Conservation (phyloP, 768 basidiomycete genomes). For the Lactifluus echinatus region DNA sequence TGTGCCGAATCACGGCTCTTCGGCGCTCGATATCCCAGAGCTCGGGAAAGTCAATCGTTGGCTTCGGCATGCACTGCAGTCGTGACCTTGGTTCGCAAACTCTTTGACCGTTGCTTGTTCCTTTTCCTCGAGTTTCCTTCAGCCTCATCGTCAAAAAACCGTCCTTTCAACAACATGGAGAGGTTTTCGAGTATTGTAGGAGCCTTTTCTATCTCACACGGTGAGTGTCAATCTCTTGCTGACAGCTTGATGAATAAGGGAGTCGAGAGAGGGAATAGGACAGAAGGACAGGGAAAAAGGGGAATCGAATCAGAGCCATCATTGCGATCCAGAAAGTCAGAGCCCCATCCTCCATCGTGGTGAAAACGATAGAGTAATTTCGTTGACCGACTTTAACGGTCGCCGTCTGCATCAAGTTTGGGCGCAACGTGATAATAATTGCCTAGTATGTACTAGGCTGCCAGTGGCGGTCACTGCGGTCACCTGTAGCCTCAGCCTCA, state of each 20-base stretch:
- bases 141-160: neutral
- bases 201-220: neutral
- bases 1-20: neutral
- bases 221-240: neutral
- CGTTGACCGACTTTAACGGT: too few relatives aligned
- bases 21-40: neutral
- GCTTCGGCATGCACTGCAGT: neutral
- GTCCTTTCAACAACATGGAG: neutral
- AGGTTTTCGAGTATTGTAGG: slow-evolving; percentile 1
- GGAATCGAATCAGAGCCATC: too few relatives aligned
- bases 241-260: neutral
- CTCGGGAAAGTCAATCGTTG: neutral
- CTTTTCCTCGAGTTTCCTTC: neutral
- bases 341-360: too few relatives aligned
- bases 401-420: too few relatives aligned
- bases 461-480: too few relatives aligned
- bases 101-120: neutral
- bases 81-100: neutral
- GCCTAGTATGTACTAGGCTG: too few relatives aligned
- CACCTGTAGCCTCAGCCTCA: too few relatives aligned
- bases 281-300: too few relatives aligned
- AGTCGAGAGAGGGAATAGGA: neutral
- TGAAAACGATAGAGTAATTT: too few relatives aligned
- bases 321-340: too few relatives aligned
- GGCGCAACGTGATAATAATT: too few relatives aligned